Evolutionary conservation across 768 basidiomycete species (phyloP), one percentile per base, ranked within the genome.

Genomic region (Lentinus brumalis): DNA sequence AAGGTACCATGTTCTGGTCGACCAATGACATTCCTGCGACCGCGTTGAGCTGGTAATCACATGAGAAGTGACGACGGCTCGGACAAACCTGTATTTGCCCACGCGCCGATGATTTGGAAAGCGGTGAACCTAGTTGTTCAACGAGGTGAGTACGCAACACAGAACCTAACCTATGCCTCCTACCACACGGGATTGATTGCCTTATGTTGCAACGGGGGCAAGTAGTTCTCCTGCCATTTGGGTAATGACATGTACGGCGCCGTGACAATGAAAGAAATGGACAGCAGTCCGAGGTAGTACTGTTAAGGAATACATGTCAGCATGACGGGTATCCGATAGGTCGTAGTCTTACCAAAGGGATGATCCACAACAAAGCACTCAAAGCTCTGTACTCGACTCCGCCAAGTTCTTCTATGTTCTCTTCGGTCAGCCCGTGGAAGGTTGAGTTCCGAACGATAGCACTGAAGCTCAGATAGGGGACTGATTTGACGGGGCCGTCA

Each of bases 371-470:
- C 47, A 96, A 72, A 3, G 86, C 83, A 49, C 86, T 87, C 64
- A 96, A 75, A 6, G 90, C 91, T 11, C 94, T 83, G 70, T 91
- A 98, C 72, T 98, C 96, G 10, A 96, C 87, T 12, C 95, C 94
- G 5, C 94, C 96, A 5, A 98, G 77, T 69, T 96, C 93, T 61
- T 96, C 92, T 68, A 90, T 76, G 64, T 97, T 88, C 46, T 92
- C 91, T 15, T 84, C 80, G 0, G 86, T 90, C 51, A 96, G 74
- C 67, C 75, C 78, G 26, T 80, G 80, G 66, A 91, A 90, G 1
- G 77, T 73, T 3, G 89, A 92, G 70, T 94, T 94, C 0, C 89
- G 88, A 21, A 95, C 90, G 3, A 81, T 71, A 0, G 92, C 87
- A 45, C 89, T 83, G 71, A 96, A 94, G 5, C 87, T 81, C 56